Percentiles rank a stretch among this genome's conserved stretches.
Conservation (phyloP, 495 filamentous ascomycete genomes). For the Filosporella fistucella region DNA sequence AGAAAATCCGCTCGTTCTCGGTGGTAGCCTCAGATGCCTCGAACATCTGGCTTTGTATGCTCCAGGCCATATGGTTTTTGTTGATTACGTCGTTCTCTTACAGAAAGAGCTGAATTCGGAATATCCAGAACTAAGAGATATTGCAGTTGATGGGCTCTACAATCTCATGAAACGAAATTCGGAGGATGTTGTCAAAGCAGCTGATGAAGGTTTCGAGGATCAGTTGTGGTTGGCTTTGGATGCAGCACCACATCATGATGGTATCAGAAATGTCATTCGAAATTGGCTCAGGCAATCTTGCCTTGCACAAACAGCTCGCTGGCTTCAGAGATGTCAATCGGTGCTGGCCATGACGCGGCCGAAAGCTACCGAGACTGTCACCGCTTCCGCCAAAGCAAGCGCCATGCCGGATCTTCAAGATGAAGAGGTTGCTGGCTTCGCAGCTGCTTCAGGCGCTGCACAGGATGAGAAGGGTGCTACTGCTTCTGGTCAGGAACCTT, state of each 20-base stretch:
- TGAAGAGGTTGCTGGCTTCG: constrained; percentile 95
- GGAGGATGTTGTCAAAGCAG: constrained; percentile 66
- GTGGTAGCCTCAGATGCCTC: constrained; percentile 74
- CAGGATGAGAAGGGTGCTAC: constrained; percentile 55
- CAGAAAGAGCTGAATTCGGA: constrained; percentile 71
- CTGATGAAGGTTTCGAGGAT: constrained; percentile 76
- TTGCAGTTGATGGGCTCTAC: constrained; percentile 83
- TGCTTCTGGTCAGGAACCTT: constrained; percentile 71
- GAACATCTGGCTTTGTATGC: constrained; percentile 94
- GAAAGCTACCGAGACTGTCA: constrained; percentile 47
- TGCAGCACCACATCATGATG: constrained; percentile 63
- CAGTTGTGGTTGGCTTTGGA: constrained; percentile 89
- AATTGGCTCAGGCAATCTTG: constrained; percentile 91
- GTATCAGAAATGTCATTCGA: constrained; percentile 74
- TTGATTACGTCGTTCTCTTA: constrained; percentile 73
- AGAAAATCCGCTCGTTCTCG: constrained; percentile 63
- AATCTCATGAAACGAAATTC: constrained; percentile 94
- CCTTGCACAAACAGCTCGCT: constrained; percentile 67
- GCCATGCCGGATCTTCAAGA: constrained; percentile 76
- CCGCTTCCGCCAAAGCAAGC: constrained; percentile 41
- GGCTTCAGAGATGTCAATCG: constrained; percentile 84
- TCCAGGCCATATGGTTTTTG: constrained; percentile 76
- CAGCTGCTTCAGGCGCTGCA: constrained; percentile 58
- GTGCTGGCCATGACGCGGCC: constrained; percentile 81
- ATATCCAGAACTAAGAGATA: constrained; percentile 62